A percentile compares a stretch with the other conserved stretches of the same genome.
These are phyloP conservation scores for Hordeum vulgare DNA, from an alignment of 176 grass and related monocot genomes.

Conservation along the genomic window MorexV3_pseudomolecules_assembly NC_058521.1:581279240-581279739, in stretches of 20 bases:
- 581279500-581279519: background rate
- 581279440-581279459: conserved; percentile 78
- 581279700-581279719: no score
- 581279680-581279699: no score
- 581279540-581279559: background rate
- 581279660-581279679: no score
- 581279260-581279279: conserved; percentile 91
- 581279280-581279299: conserved; percentile 76
- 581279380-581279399: conserved; percentile 79
- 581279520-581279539: background rate
- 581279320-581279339: conserved; percentile 96
- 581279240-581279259: conserved; percentile 93
- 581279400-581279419: conserved; percentile 53
- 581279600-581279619: no score
- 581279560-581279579: no score
- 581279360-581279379: conserved; percentile 76
- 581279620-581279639: no score
- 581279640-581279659: no score
- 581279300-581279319: conserved; percentile 59
- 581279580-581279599: no score
- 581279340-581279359: conserved; percentile 93
- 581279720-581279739: no score
- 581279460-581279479: conserved; percentile 15
- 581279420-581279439: conserved; percentile 64
- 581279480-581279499: background rate